Evolutionary conservation across 441 rosid genomes (phyloP).

Genomic region (Brassica balearica): DNA sequence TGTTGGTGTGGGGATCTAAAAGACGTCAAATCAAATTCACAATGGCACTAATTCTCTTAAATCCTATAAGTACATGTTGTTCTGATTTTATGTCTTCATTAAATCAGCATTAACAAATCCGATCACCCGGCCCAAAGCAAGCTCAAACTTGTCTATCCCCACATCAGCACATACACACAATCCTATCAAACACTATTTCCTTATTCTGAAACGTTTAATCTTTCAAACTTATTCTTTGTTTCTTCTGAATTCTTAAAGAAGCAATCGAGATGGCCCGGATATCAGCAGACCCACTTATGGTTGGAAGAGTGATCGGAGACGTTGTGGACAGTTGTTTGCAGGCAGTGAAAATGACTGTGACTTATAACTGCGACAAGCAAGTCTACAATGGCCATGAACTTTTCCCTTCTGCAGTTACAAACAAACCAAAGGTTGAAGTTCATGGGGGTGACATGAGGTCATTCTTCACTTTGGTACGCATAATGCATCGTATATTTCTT

Average conservation of each 20-base stretch:
- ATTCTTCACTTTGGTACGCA: slow-evolving; percentile 87
- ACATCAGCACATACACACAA: slow-evolving; percentile 25
- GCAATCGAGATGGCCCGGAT: slow-evolving; percentile 54
- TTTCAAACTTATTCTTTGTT: slow-evolving; percentile 8
- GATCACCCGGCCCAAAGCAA: slow-evolving; percentile 26
- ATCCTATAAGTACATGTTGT: slow-evolving; percentile 40
- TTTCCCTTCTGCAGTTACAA: slow-evolving; percentile 74
- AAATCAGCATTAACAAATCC: slow-evolving; percentile 32
- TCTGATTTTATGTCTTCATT: slow-evolving; percentile 42
- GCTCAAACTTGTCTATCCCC: slow-evolving; percentile 36
- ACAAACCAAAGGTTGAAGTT: slow-evolving; percentile 84
- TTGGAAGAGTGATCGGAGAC: slow-evolving; percentile 93
- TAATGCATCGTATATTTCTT: neutral
- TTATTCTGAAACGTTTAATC: neutral
- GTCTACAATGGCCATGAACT: slow-evolving; percentile 91
- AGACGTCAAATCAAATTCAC: slow-evolving; percentile 44
- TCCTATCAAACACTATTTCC: slow-evolving; percentile 10
- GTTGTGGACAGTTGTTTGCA: slow-evolving; percentile 71
- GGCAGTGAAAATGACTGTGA: slow-evolving; percentile 67
- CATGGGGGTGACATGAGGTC: slow-evolving; percentile 91
- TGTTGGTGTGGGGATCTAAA: slow-evolving; percentile 1
- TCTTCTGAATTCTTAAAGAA: slow-evolving; percentile 16
- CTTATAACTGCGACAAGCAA: slow-evolving; percentile 71
- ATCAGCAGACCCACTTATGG: slow-evolving; percentile 71
- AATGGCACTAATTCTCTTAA: slow-evolving; percentile 1